These are phyloP conservation scores for Triticum dicoccoides DNA, from an alignment of 176 grass and related monocot genomes.

Conservation along the genomic window DNA sequence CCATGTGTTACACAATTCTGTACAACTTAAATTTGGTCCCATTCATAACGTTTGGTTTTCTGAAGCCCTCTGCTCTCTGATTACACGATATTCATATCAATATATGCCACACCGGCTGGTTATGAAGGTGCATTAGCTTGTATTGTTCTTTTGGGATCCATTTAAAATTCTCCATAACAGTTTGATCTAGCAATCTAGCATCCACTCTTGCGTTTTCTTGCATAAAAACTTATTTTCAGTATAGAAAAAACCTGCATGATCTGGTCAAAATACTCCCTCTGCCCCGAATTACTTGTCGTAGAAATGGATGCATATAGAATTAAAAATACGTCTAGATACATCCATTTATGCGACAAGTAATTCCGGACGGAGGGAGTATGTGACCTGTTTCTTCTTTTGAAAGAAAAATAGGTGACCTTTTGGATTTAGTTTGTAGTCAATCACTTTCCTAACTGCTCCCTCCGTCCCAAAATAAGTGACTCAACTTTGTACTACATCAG, in stretches of 20 bases:
- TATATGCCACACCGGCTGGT: background rate
- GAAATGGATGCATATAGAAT: no score
- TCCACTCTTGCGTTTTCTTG: background rate
- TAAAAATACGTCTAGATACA: no score
- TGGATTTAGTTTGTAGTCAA: background rate
- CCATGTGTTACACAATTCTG: background rate
- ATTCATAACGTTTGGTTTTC: background rate
- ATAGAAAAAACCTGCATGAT: background rate
- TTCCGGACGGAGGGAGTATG: background rate
- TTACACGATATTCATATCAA: background rate
- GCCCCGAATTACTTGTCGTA: no score
- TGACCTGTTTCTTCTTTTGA: background rate
- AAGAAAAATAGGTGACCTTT: background rate
- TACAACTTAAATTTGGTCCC: background rate
- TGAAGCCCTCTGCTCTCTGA: background rate
- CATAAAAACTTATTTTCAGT: background rate
- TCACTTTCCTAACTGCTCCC: background rate
- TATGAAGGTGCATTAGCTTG: background rate
- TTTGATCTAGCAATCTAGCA: background rate
- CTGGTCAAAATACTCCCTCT: background rate
- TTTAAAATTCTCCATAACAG: background rate
- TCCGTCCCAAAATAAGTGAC: no score
- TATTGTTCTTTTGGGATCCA: background rate
- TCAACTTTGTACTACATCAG: no score
- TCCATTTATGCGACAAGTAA: no score